These are phyloP conservation scores for Cladosporium sp. DNA, from an alignment of 2,329 filamentous ascomycete species.

Conservation along the genomic window DNA sequence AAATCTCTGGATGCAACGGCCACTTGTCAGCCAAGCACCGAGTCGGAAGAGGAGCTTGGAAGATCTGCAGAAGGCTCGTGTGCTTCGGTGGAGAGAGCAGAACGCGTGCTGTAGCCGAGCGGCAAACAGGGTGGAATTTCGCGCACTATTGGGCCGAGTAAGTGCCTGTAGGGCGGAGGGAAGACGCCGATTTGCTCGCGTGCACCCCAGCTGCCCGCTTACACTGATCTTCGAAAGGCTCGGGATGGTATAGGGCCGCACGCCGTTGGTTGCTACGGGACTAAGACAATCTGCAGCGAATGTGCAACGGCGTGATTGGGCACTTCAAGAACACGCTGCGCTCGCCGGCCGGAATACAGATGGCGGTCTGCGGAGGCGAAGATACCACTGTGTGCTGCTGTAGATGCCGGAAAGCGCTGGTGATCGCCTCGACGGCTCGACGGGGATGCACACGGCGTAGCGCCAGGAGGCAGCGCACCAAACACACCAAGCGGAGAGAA, in stretches of 20 bases:
- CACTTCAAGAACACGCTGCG: neutral
- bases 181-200: constrained; percentile 7
- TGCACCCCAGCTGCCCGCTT: neutral
- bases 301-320: neutral
- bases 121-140: constrained; percentile 4
- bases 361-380: neutral
- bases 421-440: neutral
- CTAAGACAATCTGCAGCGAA: constrained; percentile 6
- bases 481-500: neutral
- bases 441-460: neutral
- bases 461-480: neutral
- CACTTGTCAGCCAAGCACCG: constrained; percentile 4
- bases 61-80: constrained; percentile 14
- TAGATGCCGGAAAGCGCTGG: neutral
- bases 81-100: constrained; percentile 1
- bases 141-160: constrained; percentile 5
- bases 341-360: neutral
- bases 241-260: constrained; percentile 5
- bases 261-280: constrained; percentile 9
- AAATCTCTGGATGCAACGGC: neutral
- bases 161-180: constrained; percentile 5
- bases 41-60: constrained; percentile 1
- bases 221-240: neutral
- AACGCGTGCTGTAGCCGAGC: neutral
- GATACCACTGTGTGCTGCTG: neutral